phyloP scores from a whole-genome alignment of 179 eudicot genomes.

The Drosera spatulata region DNA sequence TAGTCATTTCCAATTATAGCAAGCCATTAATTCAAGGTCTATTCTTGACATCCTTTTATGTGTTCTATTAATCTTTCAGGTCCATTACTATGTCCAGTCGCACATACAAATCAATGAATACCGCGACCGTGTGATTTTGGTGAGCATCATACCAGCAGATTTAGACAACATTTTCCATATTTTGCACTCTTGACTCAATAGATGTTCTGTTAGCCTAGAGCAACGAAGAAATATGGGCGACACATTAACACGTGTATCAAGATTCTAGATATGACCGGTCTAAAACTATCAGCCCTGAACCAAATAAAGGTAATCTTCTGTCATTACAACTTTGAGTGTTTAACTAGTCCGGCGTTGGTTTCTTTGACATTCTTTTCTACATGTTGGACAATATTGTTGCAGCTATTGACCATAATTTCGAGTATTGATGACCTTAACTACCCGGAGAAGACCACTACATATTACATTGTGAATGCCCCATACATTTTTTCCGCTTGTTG shows the following conservation, averaged over 20 bases:
- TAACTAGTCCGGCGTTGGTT: no score
- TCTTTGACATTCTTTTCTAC: no score
- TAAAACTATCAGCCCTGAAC: constrained; percentile 65
- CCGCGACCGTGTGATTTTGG: constrained; percentile 50
- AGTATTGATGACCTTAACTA: constrained; percentile 66
- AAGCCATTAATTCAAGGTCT: no score
- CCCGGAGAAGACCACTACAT: constrained; percentile 66
- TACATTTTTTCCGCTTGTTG: constrained; percentile 70
- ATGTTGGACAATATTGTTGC: constrained; percentile 10
- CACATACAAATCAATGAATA: constrained; percentile 62
- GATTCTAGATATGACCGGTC: constrained; percentile 77
- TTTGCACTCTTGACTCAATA: not conserved
- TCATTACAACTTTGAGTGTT: no score
- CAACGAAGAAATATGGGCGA: constrained; percentile 43
- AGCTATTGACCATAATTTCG: constrained; percentile 47
- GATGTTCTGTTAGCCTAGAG: constrained; percentile 38
- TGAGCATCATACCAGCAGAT: constrained; percentile 12
- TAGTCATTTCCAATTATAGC: no score
- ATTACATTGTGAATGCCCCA: constrained; percentile 64
- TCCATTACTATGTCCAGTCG: constrained; percentile 53
- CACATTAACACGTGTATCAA: constrained; percentile 58
- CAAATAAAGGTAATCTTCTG: constrained; percentile 49
- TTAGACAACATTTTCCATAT: not conserved
- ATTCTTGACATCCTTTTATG: no score
- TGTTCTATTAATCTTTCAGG: constrained; percentile 18